Base-by-base conservation (phyloP, 1,284 basidiomycete genomes). In the Rhodotorula mucilaginosa region DNA sequence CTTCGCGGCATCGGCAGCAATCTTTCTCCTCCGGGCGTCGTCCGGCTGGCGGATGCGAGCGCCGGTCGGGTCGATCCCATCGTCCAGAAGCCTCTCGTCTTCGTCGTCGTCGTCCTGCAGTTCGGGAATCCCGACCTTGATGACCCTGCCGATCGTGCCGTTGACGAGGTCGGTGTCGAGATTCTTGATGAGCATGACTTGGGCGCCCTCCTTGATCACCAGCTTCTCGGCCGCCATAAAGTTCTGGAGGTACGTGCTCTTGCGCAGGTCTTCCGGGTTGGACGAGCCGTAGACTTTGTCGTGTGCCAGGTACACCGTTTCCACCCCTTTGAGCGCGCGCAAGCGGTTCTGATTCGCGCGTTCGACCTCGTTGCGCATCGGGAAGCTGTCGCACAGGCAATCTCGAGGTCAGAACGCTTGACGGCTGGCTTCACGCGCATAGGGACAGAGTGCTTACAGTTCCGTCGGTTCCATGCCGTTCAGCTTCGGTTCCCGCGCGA, bases 321-420 rank as follows among this genome's bases (percentile, higher is more conserved):
- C 49, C 6, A 70, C 73, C 57, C 74, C 75, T 6, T 57, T 57
- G 1, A 80, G 67, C 0, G 74, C 76, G 2, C 75, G 76, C 74
- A 97, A 86, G 26, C 92, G 88, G 5, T 79, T 79, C 23, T 79
- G 79, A 81, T 97, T 97, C 10, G 92, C 87, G 31, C 81, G 81
- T 56, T 93, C 90, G 26, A 83, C 95, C 72, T 97, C 91, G 58
- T 92, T 88, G 62, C 96, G 88, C 5, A 88, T 87, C 16, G 96
- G 93, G 81, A 89, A 93, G 61, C 88, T 89, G 76, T 15, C 6
- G 15, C 58, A 21, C 23, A 19, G 15, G 6, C n/a, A 21, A 23
- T 0, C 5, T 0, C 15, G 1, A 44, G 10, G 39, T 44, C 39
- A 44, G 10, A 44, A 44, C 12, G 39, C 39, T 44, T 44, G 19